phyloP scores from a whole-genome alignment of 768 basidiomycete genomes.

The Suillus hirtellus region DNA sequence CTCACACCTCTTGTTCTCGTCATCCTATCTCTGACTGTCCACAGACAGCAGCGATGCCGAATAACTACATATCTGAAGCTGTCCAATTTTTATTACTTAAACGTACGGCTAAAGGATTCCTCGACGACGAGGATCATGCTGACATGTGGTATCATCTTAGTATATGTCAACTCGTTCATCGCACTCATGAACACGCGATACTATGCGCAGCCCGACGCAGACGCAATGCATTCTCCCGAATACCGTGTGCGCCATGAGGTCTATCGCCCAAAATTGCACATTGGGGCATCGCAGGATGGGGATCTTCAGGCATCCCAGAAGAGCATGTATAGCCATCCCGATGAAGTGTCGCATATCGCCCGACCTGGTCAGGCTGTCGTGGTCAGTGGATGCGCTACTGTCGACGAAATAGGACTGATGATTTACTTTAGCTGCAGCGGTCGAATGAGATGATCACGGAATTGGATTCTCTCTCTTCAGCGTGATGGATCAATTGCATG shows the following conservation, averaged over 20 bases:
- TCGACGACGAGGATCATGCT: background rate
- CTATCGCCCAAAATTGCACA: no score
- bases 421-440: background rate
- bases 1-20: no score
- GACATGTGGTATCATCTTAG: background rate
- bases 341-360: no score
- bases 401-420: no score
- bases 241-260: no score
- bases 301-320: no score
- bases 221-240: no score
- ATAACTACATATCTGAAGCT: background rate
- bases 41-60: background rate
- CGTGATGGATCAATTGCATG: background rate
- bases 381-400: no score
- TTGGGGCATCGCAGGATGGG: no score
- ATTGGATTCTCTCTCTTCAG: background rate
- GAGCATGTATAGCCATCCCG: no score
- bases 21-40: no score
- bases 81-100: background rate
- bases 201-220: background rate
- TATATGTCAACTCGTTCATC: constrained; percentile 6
- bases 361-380: no score
- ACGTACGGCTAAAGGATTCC: background rate
- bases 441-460: background rate
- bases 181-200: constrained; percentile 2